Evolutionary conservation across 106 monocot genomes (phyloP).

Genomic region (Acorus calamus): DNA sequence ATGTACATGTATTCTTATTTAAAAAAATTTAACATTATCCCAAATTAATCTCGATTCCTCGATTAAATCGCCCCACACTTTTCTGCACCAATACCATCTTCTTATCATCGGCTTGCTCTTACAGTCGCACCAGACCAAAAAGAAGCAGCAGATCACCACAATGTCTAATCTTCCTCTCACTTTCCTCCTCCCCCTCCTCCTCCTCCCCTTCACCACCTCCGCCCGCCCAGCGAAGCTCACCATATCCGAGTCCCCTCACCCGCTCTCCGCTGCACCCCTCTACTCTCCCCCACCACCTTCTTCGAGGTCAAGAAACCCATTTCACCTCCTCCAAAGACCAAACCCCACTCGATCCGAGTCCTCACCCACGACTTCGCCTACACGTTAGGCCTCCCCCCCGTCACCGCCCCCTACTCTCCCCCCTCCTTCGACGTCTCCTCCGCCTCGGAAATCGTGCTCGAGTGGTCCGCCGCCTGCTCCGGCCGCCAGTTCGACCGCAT

Average conservation of each 20-base stretch:
- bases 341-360: conserved; percentile 39
- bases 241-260: conserved; percentile 1
- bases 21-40: too few species aligned
- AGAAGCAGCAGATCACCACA: too few species aligned
- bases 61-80: too few species aligned
- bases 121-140: too few species aligned
- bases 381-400: conserved; percentile 41
- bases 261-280: not conserved
- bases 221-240: conserved; percentile 11
- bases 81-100: too few species aligned
- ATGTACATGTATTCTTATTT: too few species aligned
- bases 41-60: too few species aligned
- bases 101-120: too few species aligned
- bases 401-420: conserved; percentile 34
- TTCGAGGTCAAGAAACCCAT: conserved; percentile 58
- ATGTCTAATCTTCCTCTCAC: not conserved
- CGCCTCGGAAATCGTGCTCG: conserved; percentile 55
- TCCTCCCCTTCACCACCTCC: not conserved
- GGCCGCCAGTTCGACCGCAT: conserved; percentile 94
- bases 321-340: conserved; percentile 12
- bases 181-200: conserved; percentile 9
- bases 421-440: conserved; percentile 17
- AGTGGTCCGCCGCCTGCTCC: conserved; percentile 57
- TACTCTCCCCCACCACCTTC: conserved; percentile 34
- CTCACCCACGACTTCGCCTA: conserved; percentile 45